Evolutionary conservation across 169 alveolate genomes (phyloP), one percentile per base, ranked within the genome.

Genomic region (Cyclospora cayetanensis): DNA sequence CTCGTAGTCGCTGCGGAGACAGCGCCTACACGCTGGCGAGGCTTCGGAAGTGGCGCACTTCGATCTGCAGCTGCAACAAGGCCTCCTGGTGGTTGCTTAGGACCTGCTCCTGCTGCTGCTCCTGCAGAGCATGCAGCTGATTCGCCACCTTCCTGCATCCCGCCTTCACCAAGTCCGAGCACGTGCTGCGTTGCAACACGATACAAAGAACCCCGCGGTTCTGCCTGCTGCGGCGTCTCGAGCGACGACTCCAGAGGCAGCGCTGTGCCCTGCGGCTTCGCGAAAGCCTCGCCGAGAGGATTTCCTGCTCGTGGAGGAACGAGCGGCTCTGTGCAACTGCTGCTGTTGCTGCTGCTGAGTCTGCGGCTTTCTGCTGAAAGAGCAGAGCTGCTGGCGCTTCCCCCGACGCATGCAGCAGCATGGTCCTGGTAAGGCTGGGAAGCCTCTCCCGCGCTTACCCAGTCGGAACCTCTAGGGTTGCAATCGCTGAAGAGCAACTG

Each of bases 341-440:
- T 70, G 82, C 82, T 55, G 70, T 29, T 55, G 70, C 29, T 55
- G 70, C 70, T 70, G 82, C 82, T 35, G 29, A 22, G 12, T 46
- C 46, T 70, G 55, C 53, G 5, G 82, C 82, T 35, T 25, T 53
- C 9, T 1, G 7, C 60, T 15, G n/a, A 7, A 46, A 46, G 60
- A 46, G 60, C 7, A 15, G 60, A 46, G 60, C n/a, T 11, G 7
- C 60, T 46, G 60, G 60, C n/a, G 7, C n/a, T 46, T 15, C 60
- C 60, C 60, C 15, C 60, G 60, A 15, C 7, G 15, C n/a, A 7
- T 11, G 60, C 60, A 46, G 60, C n/a, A 7, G 60, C 60, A 46
- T 46, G 60, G n/a, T 46, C 60, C 60, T 46, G 60, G 60, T 46
- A 11, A 15, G 60, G 7, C 15, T 46, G 60, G 15, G 15, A 46